phyloP scores from a whole-genome alignment of 2,329 filamentous ascomycete genomes.

The Apiospora phragmitis region DNA sequence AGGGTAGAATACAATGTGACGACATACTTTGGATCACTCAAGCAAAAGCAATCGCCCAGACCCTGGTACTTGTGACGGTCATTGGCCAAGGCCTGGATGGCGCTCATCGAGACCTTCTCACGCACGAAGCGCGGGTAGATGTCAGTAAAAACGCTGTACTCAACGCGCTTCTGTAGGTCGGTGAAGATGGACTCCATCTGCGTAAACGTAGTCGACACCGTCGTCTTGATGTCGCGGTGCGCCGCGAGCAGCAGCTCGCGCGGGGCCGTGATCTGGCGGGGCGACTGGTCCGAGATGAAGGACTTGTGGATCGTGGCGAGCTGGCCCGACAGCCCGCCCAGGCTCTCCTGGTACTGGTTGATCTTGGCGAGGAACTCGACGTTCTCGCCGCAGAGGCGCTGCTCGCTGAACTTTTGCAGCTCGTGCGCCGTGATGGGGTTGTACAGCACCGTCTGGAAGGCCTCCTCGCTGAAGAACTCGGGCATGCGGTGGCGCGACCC shows the following conservation, averaged over 20 bases:
- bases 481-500: conserved; percentile 24
- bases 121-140: conserved; percentile 54
- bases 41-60: conserved; percentile 45
- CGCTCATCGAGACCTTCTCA: conserved; percentile 46
- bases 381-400: conserved; percentile 41
- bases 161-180: conserved; percentile 40
- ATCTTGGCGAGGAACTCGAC: conserved; percentile 50
- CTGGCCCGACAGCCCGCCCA: conserved; percentile 39
- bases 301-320: conserved; percentile 36
- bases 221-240: conserved; percentile 24
- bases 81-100: conserved; percentile 23
- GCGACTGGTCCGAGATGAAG: conserved; percentile 23
- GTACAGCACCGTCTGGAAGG: conserved; percentile 42
- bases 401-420: conserved; percentile 42
- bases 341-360: conserved; percentile 42
- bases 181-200: conserved; percentile 39
- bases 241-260: conserved; percentile 26
- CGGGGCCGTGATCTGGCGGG: conserved; percentile 28
- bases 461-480: conserved; percentile 42
- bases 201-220: conserved; percentile 36
- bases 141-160: conserved; percentile 41
- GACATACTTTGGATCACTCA: conserved; percentile 39
- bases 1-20: background rate
- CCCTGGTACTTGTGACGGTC: conserved; percentile 40
- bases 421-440: conserved; percentile 43